Percentiles rank a stretch among this genome's conserved stretches.
Evolutionary conservation across 495 filamentous ascomycete genomes (phyloP).

Genomic region (Filosporella fistucella): DNA sequence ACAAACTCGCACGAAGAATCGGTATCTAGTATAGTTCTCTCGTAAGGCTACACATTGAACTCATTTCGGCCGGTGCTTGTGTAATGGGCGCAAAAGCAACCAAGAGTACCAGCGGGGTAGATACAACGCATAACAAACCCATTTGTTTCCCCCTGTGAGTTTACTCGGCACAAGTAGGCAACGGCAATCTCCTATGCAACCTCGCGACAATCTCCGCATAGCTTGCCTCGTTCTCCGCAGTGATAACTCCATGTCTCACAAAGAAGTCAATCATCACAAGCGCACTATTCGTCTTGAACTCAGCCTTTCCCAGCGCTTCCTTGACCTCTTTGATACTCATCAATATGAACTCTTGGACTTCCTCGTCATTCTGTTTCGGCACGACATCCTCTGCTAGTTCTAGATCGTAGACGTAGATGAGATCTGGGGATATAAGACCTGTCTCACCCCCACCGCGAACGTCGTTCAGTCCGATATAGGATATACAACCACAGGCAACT

Average conservation of each 20-base stretch:
- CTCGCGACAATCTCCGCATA: slow-evolving; percentile 43
- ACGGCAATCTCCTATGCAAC: slow-evolving; percentile 33
- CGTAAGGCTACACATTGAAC: too few species aligned
- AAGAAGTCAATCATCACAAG: slow-evolving; percentile 50
- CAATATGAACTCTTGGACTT: slow-evolving; percentile 45
- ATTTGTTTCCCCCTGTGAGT: too few species aligned
- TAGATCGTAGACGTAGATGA: slow-evolving; percentile 48
- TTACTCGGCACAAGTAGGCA: too few species aligned
- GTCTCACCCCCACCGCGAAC: slow-evolving; percentile 21
- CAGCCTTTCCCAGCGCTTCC: slow-evolving; percentile 31
- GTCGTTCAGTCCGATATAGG: slow-evolving; percentile 31
- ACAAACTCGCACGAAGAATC: too few species aligned
- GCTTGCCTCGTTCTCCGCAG: slow-evolving; percentile 40
- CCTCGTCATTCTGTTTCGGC: slow-evolving; percentile 42
- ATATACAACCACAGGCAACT: slow-evolving; percentile 32
- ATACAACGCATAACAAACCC: too few species aligned
- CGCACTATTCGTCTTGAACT: slow-evolving; percentile 52
- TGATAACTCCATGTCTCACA: slow-evolving; percentile 49
- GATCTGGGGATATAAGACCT: slow-evolving; percentile 35
- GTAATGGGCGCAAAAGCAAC: too few species aligned
- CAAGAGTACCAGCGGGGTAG: too few species aligned
- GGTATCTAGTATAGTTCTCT: too few species aligned
- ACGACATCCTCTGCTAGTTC: slow-evolving; percentile 33
- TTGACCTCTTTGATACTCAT: slow-evolving; percentile 44
- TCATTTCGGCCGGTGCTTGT: too few species aligned